Evolutionary conservation across 495 filamentous ascomycete genomes (phyloP).

Genomic region (Evansstolkia leycettana): DNA sequence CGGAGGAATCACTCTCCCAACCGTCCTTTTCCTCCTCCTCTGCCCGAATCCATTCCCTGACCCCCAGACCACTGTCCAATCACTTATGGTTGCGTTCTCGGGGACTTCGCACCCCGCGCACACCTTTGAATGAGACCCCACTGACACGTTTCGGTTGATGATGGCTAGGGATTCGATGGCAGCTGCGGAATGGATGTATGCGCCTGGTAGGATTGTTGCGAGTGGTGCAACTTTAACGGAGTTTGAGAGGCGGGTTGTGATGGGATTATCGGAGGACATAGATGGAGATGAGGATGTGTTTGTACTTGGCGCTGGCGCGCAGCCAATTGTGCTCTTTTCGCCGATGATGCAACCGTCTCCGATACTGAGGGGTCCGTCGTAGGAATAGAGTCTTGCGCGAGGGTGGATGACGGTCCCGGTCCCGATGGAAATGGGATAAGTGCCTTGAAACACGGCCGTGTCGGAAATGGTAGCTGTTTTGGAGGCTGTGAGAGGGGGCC

Average conservation of each 20-base stretch:
- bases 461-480: conserved; percentile 63
- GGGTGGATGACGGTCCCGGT: conserved; percentile 73
- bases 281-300: conserved; percentile 4
- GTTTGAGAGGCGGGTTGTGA: conserved; percentile 20
- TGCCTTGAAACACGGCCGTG: conserved; percentile 59
- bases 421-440: conserved; percentile 57
- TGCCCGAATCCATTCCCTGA: conserved; percentile 20
- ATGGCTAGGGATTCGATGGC: conserved; percentile 22
- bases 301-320: conserved; percentile 13
- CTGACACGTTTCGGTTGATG: conserved; percentile 16
- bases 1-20: conserved; percentile 10
- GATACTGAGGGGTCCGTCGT: conserved; percentile 56
- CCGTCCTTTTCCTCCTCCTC: conserved; percentile 17
- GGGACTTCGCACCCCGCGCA: conserved; percentile 25
- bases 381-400: conserved; percentile 55
- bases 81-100: conserved; percentile 12
- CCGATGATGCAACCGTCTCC: conserved; percentile 64
- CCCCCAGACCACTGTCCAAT: conserved; percentile 37
- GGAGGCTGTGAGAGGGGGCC: conserved; percentile 57
- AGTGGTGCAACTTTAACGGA: conserved; percentile 23
- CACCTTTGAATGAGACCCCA: conserved; percentile 30
- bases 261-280: background rate
- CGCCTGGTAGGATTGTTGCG: conserved; percentile 21
- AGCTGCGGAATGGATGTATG: conserved; percentile 22
- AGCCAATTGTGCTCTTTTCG: conserved; percentile 55